A percentile compares a stretch with the other conserved stretches of the same genome.
Evolutionary conservation across 73 alveolate genomes (phyloP).

Genomic region (Durusdinium trenchii): DNA sequence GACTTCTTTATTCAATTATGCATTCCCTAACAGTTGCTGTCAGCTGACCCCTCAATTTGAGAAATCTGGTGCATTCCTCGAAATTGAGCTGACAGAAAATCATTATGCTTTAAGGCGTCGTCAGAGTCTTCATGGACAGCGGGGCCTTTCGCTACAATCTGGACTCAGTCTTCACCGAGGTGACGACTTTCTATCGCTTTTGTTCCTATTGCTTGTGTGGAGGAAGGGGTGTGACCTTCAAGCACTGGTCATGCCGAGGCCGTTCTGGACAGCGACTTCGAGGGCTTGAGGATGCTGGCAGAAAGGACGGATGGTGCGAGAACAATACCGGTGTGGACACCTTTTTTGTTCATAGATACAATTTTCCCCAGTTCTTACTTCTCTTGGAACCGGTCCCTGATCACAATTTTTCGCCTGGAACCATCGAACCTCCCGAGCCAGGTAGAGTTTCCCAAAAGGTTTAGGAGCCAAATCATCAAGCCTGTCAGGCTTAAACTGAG

Average conservation of each 20-base stretch:
- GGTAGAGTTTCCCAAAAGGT: too few species aligned
- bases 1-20: not conserved
- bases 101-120: conserved; percentile 26
- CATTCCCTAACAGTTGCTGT: not conserved
- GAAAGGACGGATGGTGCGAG: conserved; percentile 6
- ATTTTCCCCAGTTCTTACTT: too few species aligned
- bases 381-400: too few species aligned
- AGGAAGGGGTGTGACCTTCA: not conserved
- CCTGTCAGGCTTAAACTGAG: too few species aligned
- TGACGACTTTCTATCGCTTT: not conserved
- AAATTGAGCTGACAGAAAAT: too few species aligned
- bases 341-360: too few species aligned
- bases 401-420: too few species aligned
- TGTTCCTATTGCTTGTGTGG: not conserved
- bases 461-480: too few species aligned
- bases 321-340: too few species aligned
- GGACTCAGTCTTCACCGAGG: conserved; percentile 85
- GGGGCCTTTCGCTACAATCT: conserved; percentile 69
- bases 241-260: not conserved
- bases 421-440: too few species aligned
- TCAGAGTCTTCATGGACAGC: conserved; percentile 36
- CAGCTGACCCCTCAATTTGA: not conserved
- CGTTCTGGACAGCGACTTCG: conserved; percentile 67
- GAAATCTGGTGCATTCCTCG: not conserved
- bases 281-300: conserved; percentile 75